These are phyloP conservation scores for Dioscorea cayenensis DNA, from an alignment of 116 monocot genomes.

Conservation along the genomic window DNA sequence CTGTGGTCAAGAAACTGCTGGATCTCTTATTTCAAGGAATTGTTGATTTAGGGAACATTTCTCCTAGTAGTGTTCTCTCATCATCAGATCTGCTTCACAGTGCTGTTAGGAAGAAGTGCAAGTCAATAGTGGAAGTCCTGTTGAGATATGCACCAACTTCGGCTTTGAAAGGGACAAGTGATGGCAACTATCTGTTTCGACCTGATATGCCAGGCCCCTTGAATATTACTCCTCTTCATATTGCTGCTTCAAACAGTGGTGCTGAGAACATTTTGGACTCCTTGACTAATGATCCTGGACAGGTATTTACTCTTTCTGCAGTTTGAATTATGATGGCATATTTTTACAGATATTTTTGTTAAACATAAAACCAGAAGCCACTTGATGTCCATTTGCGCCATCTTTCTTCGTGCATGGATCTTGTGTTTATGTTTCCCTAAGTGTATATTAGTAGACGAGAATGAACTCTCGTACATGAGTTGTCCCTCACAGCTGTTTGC, in stretches of 20 bases:
- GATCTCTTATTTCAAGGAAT: conserved; percentile 58
- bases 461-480: too few species aligned
- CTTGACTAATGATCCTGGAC: conserved; percentile 69
- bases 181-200: conserved; percentile 41
- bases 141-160: conserved; percentile 33
- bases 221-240: conserved; percentile 78
- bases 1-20: conserved; percentile 70
- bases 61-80: conserved; percentile 37
- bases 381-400: not conserved
- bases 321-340: not conserved
- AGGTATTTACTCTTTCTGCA: conserved; percentile 32
- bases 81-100: conserved; percentile 54
- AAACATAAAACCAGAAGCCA: not conserved
- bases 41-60: conserved; percentile 26
- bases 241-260: conserved; percentile 46
- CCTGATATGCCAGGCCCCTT: conserved; percentile 53
- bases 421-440: too few species aligned
- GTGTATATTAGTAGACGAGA: too few species aligned
- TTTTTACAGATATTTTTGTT: not conserved
- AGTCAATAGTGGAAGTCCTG: conserved; percentile 51
- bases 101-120: conserved; percentile 66
- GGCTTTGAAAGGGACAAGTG: not conserved
- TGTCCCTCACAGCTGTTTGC: not conserved
- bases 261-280: conserved; percentile 63
- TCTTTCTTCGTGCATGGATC: too few species aligned